Conservation (phyloP, 164 flowering plant species). For the Vitis rupestris region DNA sequence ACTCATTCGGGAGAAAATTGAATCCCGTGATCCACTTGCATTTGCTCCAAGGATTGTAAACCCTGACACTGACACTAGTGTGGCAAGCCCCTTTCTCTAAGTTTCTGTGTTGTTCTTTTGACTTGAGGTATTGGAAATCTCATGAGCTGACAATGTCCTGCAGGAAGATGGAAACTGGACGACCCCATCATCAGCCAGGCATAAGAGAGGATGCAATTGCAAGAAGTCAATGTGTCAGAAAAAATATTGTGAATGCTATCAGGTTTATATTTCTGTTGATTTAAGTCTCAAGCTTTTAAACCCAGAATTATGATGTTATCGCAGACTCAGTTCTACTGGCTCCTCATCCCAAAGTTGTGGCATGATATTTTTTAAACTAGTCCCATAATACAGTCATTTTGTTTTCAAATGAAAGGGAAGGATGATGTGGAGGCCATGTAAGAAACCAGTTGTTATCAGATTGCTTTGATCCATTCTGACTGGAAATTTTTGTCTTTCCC, state of each 20-base stretch:
- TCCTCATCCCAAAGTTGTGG: too few relatives aligned
- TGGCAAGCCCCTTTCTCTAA: not conserved
- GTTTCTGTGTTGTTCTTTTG: not conserved
- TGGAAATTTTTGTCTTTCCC: not conserved
- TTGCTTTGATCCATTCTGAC: not conserved
- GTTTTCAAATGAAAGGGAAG: too few relatives aligned
- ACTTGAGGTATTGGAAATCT: not conserved
- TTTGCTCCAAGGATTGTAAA: slow-evolving; percentile 9
- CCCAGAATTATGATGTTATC: too few relatives aligned
- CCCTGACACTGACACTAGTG: not conserved
- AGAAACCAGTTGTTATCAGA: too few relatives aligned
- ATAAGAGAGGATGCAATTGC: slow-evolving; percentile 24
- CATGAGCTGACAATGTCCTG: not conserved
- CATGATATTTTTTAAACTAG: too few relatives aligned
- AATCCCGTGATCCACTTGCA: slow-evolving; percentile 14
- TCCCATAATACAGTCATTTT: too few relatives aligned
- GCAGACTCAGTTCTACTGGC: too few relatives aligned
- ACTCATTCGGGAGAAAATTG: not conserved
- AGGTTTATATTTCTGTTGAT: slow-evolving; percentile 9
- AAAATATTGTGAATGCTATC: slow-evolving; percentile 26
- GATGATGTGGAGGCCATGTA: too few relatives aligned
- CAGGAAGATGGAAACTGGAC: not conserved
- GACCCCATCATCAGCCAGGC: slow-evolving; percentile 13
- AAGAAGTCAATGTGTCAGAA: slow-evolving; percentile 20
- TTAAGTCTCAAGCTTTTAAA: too few relatives aligned